Conservation (phyloP, 75 land plant genomes). For the Pinus tabuliformis region DNA sequence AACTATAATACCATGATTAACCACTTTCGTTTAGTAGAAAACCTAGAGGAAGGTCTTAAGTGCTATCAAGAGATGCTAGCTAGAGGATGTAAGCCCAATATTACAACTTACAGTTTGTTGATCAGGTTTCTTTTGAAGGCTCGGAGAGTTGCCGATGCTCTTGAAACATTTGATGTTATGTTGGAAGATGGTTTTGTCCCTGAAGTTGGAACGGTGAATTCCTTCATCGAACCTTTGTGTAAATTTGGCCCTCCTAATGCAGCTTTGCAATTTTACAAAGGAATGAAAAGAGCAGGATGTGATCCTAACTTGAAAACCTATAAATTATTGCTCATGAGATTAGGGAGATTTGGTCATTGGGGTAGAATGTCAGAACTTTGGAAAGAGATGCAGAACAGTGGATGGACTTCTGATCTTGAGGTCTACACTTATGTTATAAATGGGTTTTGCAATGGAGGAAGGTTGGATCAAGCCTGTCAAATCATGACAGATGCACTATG, state of each 20-base stretch:
- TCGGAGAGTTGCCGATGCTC: slow-evolving; percentile 60
- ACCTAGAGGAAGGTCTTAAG: slow-evolving; percentile 34
- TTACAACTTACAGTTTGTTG: slow-evolving; percentile 41
- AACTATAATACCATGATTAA: slow-evolving; percentile 58
- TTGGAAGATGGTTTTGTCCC: slow-evolving; percentile 31
- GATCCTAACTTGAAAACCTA: slow-evolving; percentile 48
- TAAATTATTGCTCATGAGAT: slow-evolving; percentile 57
- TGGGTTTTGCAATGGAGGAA: slow-evolving; percentile 67
- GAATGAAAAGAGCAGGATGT: slow-evolving; percentile 45
- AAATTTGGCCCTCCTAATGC: slow-evolving; percentile 76
- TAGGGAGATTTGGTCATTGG: slow-evolving; percentile 66
- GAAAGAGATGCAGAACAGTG: slow-evolving; percentile 67
- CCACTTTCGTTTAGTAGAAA: slow-evolving; percentile 36
- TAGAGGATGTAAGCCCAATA: slow-evolving; percentile 31
- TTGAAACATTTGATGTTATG: slow-evolving; percentile 69
- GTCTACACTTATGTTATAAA: slow-evolving; percentile 55
- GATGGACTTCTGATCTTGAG: slow-evolving; percentile 51
- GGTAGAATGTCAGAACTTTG: slow-evolving; percentile 43
- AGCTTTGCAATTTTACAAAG: slow-evolving; percentile 57
- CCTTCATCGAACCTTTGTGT: slow-evolving; percentile 57
- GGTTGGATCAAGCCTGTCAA: slow-evolving; percentile 53
- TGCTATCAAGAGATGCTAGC: slow-evolving; percentile 44
- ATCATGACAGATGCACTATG: slow-evolving; percentile 49
- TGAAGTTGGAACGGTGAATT: slow-evolving; percentile 43
- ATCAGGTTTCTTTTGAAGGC: slow-evolving; percentile 36